These are phyloP conservation scores for Cyberlindnera japonica DNA, from an alignment of 805 yeast species.

Conservation along the genomic window DNA sequence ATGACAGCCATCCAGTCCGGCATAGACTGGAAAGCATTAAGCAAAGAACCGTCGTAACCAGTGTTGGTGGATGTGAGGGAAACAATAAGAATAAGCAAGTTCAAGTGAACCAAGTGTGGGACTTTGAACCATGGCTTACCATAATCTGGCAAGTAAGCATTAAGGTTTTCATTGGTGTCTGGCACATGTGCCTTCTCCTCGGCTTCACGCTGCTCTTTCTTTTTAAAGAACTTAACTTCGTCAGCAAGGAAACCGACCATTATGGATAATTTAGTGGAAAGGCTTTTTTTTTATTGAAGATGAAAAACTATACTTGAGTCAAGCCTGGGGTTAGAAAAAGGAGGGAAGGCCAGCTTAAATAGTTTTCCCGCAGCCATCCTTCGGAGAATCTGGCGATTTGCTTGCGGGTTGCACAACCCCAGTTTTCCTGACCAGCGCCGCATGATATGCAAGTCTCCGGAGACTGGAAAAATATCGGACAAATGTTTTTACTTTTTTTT, in stretches of 20 bases:
- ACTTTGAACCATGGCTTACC: slow-evolving; percentile 34
- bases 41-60: slow-evolving; percentile 47
- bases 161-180: slow-evolving; percentile 11
- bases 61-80: slow-evolving; percentile 45
- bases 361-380: too few relatives aligned
- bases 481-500: too few relatives aligned
- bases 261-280: background rate
- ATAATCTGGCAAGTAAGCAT: slow-evolving; percentile 25
- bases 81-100: slow-evolving; percentile 36
- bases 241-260: slow-evolving; percentile 23
- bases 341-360: slow-evolving; percentile 2
- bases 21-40: slow-evolving; percentile 49
- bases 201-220: slow-evolving; percentile 3
- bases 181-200: background rate
- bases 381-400: too few relatives aligned
- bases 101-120: slow-evolving; percentile 37
- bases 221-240: slow-evolving; percentile 21
- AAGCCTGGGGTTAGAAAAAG: background rate
- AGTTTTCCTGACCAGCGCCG: background rate
- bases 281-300: background rate
- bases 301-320: background rate
- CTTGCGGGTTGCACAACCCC: background rate
- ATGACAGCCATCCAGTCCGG: slow-evolving; percentile 38
- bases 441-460: slow-evolving; percentile 7
- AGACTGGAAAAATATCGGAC: slow-evolving; percentile 13